A percentile compares a stretch with the other conserved stretches of the same genome.
Evolutionary conservation across 1,284 basidiomycete genomes (phyloP).

Genomic region (Cerrena zonata): DNA sequence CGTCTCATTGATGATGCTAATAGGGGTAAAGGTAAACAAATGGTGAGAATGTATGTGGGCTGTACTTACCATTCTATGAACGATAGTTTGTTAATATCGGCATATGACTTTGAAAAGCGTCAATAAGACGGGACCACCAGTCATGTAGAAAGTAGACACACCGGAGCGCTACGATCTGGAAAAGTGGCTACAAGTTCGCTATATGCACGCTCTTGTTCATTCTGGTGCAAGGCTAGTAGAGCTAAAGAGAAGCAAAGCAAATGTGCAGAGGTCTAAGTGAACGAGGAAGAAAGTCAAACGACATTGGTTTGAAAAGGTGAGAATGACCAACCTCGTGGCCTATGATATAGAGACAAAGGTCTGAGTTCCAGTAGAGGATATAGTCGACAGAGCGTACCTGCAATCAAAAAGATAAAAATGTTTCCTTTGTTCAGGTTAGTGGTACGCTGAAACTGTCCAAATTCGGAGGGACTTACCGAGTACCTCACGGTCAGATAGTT

Average conservation of each 20-base stretch:
- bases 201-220: slow-evolving; percentile 53
- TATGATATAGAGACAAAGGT: no score
- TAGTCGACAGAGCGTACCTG: slow-evolving; percentile 61
- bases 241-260: slow-evolving; percentile 52
- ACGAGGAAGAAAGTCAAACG: background rate
- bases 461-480: slow-evolving; percentile 45
- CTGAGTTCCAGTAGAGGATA: no score
- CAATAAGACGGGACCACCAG: no score
- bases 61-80: background rate
- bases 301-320: no score
- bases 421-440: no score
- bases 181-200: slow-evolving; percentile 41
- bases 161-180: slow-evolving; percentile 37
- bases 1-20: slow-evolving; percentile 54
- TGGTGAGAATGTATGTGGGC: no score
- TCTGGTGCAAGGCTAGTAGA: slow-evolving; percentile 43
- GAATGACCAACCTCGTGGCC: no score
- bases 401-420: slow-evolving; percentile 41
- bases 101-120: slow-evolving; percentile 9
- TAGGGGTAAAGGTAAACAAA: slow-evolving; percentile 11
- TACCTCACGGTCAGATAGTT: slow-evolving; percentile 44
- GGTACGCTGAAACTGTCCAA: no score
- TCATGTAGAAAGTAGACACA: slow-evolving; percentile 24
- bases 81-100: slow-evolving; percentile 3
- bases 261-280: slow-evolving; percentile 40